Percentiles rank a stretch among this genome's conserved stretches.
These are phyloP conservation scores for Cylindrotheca closterium DNA, from an alignment of 108 stramenopile genomes.

Conservation along the genomic window DNA sequence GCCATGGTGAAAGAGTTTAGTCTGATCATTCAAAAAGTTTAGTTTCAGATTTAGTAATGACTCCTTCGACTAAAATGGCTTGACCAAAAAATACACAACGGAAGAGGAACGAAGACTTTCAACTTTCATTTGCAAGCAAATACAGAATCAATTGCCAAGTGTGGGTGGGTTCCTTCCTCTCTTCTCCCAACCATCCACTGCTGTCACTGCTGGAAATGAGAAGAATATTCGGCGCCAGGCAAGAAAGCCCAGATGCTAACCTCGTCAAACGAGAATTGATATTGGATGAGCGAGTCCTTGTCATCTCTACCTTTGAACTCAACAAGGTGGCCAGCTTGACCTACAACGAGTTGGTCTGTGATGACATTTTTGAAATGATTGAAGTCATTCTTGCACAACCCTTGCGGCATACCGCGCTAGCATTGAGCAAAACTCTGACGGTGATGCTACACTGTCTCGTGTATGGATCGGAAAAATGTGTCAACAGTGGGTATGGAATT, in stretches of 20 bases:
- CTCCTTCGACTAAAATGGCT: no score
- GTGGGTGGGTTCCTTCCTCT: no score
- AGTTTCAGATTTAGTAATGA: no score
- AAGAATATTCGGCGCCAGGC: not conserved
- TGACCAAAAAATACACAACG: no score
- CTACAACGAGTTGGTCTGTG: conserved; percentile 48
- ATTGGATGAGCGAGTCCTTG: conserved; percentile 46
- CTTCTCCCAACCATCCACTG: no score
- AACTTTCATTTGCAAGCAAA: no score
- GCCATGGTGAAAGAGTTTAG: no score
- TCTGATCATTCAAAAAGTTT: no score
- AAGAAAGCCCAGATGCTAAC: conserved; percentile 9
- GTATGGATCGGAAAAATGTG: conserved; percentile 53
- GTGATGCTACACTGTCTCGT: conserved; percentile 46
- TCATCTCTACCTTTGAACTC: conserved; percentile 52
- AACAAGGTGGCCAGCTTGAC: conserved; percentile 62
- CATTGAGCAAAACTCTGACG: conserved; percentile 53
- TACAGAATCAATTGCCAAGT: no score
- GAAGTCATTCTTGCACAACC: conserved; percentile 35
- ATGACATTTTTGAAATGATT: conserved; percentile 54
- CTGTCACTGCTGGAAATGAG: no score
- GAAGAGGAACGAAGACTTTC: no score
- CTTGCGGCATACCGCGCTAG: conserved; percentile 33
- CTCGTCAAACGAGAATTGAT: conserved; percentile 28
- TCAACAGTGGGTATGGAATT: conserved; percentile 40